Base-by-base conservation (phyloP, 352 stramenopile genomes). In the Pythium pyrilobum region DNA sequence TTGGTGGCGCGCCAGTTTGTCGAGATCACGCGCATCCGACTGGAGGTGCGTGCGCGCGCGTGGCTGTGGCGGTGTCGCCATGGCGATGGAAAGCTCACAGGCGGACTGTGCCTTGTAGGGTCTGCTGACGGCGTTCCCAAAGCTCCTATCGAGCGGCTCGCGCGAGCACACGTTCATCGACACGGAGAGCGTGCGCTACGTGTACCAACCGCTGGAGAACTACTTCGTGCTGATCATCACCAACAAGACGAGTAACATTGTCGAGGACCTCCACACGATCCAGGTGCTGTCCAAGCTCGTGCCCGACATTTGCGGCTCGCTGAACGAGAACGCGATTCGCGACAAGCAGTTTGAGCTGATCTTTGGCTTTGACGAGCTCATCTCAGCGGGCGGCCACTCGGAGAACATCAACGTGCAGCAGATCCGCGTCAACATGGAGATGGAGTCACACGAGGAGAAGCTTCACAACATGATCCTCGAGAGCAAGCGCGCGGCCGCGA, bases 371-470 rank as follows among this genome's bases (percentile, higher is more conserved):
- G 97, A 99, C 70, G 97, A 99, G 77, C 95, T 98, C 34, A 92
- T 99, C 34, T 98, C 93, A 31, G 88, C 93, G 8, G 97, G 97
- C 25, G 97, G 97, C 16, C 97, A 99, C 76, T 97, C 96, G 71
- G 97, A 99, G 73, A 92, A 90, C 59, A 94, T 97, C 52, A 96
- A 83, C 44, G 65, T 97, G 44, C 80, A 84, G 66, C 81, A 94
- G 59, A 98, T 99, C 56, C 84, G 95, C 54, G 93, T 96, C 18
- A 99, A 99, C 77, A 89, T 99, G 74, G 87, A 98, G 58, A 99
- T 99, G 97, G 96, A 99, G 67, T 98, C 83, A 54, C 97, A 99
- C 72, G 97, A 99, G 74, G 97, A 99, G 78, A 98, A 98, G 69
- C 88, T 99, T 52, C 83, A 97, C 67, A 93, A 97, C 44, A 98